These are phyloP conservation scores for Pythium brachiatum DNA, from an alignment of 352 stramenopile genomes.

Conservation along the genomic window DNA sequence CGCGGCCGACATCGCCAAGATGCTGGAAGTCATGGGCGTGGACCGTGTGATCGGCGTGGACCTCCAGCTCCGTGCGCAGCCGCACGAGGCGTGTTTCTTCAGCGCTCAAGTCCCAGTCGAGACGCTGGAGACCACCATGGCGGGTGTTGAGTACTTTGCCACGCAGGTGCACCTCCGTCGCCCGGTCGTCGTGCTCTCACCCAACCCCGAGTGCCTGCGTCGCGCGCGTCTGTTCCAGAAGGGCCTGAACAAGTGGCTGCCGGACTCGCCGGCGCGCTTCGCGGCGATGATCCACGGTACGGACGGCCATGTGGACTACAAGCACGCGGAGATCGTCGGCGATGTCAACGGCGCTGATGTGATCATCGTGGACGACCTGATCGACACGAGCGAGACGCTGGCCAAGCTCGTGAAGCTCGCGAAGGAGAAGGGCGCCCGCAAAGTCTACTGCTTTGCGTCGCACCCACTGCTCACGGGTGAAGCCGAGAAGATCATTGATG, in stretches of 20 bases:
- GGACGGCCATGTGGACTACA: conserved; percentile 48
- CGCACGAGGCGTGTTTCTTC: conserved; percentile 91
- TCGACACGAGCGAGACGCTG: conserved; percentile 86
- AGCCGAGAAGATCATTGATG: conserved; percentile 82
- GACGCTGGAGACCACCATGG: conserved; percentile 90
- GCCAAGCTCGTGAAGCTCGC: conserved; percentile 79
- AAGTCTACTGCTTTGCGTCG: conserved; percentile 89
- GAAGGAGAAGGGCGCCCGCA: conserved; percentile 78
- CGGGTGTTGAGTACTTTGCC: conserved; percentile 90
- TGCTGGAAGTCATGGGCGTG: conserved; percentile 94
- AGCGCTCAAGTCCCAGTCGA: conserved; percentile 89
- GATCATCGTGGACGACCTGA: conserved; percentile 92
- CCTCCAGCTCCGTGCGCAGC: conserved; percentile 88
- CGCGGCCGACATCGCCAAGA: conserved; percentile 88
- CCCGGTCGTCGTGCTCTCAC: conserved; percentile 84
- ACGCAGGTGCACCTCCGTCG: conserved; percentile 79
- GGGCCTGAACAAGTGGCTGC: conserved; percentile 85
- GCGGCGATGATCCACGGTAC: conserved; percentile 82
- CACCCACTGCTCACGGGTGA: conserved; percentile 89
- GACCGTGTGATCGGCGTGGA: conserved; percentile 93
- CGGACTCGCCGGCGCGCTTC: conserved; percentile 76
- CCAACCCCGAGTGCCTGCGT: conserved; percentile 86
- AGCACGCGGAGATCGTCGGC: conserved; percentile 83
- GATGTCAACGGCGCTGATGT: conserved; percentile 88
- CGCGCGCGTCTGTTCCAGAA: conserved; percentile 84